Conservation (phyloP, 306 rosid genomes). For the Cyclanthera cordifolia region DNA sequence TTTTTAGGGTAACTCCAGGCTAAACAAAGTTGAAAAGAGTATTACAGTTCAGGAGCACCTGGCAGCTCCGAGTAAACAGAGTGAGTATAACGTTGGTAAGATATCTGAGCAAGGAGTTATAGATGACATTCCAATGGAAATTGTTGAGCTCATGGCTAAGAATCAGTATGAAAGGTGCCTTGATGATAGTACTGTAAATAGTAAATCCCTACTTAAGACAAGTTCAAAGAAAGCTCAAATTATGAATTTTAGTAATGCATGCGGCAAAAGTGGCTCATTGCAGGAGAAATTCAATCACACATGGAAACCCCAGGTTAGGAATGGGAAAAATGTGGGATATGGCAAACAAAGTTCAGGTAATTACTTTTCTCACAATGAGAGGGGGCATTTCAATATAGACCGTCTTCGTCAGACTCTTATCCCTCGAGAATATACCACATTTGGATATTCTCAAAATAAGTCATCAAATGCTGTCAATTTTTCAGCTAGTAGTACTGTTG, state of each 20-base stretch:
- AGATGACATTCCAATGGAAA: constrained; percentile 92
- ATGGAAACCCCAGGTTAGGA: constrained; percentile 36
- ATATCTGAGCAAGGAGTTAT: constrained; percentile 34
- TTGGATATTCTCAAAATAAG: constrained; percentile 51
- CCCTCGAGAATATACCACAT: constrained; percentile 27
- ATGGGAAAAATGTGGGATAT: constrained; percentile 37
- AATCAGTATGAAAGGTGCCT: constrained; percentile 77
- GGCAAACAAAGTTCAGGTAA: constrained; percentile 41
- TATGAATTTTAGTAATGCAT: constrained; percentile 22
- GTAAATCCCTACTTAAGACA: constrained; percentile 24
- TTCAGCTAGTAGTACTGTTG: constrained; percentile 38
- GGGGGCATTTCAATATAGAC: constrained; percentile 28
- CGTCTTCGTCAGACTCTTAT: constrained; percentile 36
- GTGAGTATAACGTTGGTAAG: constrained; percentile 28
- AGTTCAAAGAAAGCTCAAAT: constrained; percentile 38
- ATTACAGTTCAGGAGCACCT: constrained; percentile 31
- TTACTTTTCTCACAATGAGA: constrained; percentile 34
- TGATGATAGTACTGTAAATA: constrained; percentile 39
- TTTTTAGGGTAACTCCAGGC: constrained; percentile 47
- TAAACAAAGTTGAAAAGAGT: constrained; percentile 31
- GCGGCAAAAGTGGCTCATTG: constrained; percentile 28
- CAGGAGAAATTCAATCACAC: constrained; percentile 34
- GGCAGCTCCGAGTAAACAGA: constrained; percentile 29
- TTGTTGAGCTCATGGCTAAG: constrained; percentile 86
- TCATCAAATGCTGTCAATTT: constrained; percentile 38